Evolutionary conservation across 2,329 filamentous ascomycete genomes (phyloP).

Genomic region (Aspergillus sp.): DNA sequence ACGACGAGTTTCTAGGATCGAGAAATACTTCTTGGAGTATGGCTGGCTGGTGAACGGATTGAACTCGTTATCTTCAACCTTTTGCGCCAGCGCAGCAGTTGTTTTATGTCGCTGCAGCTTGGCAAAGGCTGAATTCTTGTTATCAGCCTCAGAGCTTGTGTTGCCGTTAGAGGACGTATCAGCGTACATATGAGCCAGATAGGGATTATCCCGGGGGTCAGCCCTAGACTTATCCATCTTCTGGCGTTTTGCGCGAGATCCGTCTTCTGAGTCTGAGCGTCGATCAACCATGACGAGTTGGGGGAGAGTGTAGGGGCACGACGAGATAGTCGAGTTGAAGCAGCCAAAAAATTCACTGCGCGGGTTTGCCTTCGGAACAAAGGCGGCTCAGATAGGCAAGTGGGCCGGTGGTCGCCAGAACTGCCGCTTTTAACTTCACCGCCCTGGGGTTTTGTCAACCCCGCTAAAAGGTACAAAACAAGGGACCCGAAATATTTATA

Average conservation of each 20-base stretch:
- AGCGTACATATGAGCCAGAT: conserved; percentile 85
- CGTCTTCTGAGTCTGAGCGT: conserved; percentile 53
- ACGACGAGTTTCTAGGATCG: conserved; percentile 79
- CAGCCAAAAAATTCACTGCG: conserved; percentile 12
- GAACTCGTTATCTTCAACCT: conserved; percentile 73
- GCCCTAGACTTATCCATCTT: conserved; percentile 50
- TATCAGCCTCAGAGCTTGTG: conserved; percentile 21
- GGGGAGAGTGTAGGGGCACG: conserved; percentile 16
- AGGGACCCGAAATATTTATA: neutral
- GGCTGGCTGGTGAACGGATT: conserved; percentile 82
- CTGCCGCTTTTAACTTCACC: conserved; percentile 25
- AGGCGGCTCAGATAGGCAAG: conserved; percentile 30
- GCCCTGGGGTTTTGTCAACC: conserved; percentile 29
- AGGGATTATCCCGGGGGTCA: conserved; percentile 70
- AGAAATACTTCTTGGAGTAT: conserved; percentile 82
- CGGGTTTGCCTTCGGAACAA: conserved; percentile 17
- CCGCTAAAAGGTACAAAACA: conserved; percentile 27
- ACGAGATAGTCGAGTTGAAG: conserved; percentile 8
- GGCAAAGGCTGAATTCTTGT: conserved; percentile 54
- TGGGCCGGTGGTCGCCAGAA: conserved; percentile 30
- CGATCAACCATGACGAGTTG: conserved; percentile 54
- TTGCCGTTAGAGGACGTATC: conserved; percentile 43
- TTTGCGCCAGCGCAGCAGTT: conserved; percentile 70
- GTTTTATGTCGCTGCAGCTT: conserved; percentile 76
- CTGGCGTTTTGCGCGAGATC: conserved; percentile 54